These are phyloP conservation scores for Phialemonium atrogriseum DNA, from an alignment of 2,329 filamentous ascomycete genomes.

Conservation along the genomic window DNA sequence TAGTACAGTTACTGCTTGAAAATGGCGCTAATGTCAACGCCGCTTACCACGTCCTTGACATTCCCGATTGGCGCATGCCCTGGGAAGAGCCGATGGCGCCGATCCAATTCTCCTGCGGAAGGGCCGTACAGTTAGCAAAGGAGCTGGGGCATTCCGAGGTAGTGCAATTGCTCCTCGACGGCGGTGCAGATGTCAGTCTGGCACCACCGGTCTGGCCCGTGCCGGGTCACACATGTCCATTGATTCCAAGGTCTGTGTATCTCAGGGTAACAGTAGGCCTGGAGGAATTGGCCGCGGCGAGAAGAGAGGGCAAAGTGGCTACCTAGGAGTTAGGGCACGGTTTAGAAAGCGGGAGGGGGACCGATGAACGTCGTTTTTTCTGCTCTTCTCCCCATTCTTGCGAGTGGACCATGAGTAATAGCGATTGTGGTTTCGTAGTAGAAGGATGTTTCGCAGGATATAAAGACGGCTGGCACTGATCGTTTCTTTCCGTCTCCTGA, in stretches of 20 bases:
- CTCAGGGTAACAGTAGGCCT: constrained; percentile 1
- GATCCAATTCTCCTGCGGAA: neutral
- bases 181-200: constrained; percentile 1
- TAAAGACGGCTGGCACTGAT: too few species aligned
- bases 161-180: neutral
- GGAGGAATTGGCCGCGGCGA: neutral
- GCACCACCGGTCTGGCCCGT: neutral
- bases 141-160: constrained; percentile 1
- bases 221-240: constrained; percentile 1
- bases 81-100: neutral
- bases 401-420: too few species aligned
- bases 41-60: neutral
- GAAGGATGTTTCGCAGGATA: too few species aligned
- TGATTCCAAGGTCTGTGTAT: constrained; percentile 1
- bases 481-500: too few species aligned
- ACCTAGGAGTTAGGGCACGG: too few species aligned
- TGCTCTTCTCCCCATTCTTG: too few species aligned
- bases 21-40: neutral
- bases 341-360: too few species aligned
- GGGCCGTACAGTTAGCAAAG: neutral
- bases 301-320: constrained; percentile 1
- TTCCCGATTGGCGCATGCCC: neutral
- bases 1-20: neutral
- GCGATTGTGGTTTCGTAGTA: too few species aligned
- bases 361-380: too few species aligned